phyloP scores from a whole-genome alignment of 805 yeast species.

The Nakazawaea ernobii region DNA sequence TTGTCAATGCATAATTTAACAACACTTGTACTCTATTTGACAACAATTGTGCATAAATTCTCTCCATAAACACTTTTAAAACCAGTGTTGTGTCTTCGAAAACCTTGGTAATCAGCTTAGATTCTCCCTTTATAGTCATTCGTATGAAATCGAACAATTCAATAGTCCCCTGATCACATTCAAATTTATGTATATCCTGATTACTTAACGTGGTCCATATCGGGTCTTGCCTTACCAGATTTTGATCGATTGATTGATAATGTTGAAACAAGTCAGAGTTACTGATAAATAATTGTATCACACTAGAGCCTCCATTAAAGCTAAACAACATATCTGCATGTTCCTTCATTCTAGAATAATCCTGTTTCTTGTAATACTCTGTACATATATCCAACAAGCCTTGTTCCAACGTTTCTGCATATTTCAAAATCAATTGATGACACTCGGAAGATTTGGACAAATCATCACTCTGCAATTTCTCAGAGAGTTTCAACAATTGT shows the following conservation, averaged over 20 bases:
- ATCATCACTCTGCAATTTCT: constrained; percentile 54
- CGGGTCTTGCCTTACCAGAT: constrained; percentile 34
- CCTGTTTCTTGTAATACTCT: constrained; percentile 63
- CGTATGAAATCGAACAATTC: constrained; percentile 49
- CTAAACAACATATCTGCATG: constrained; percentile 69
- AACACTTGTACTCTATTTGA: constrained; percentile 51
- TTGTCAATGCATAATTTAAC: constrained; percentile 55
- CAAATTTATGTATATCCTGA: constrained; percentile 44
- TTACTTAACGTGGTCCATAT: constrained; percentile 58
- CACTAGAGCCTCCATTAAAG: constrained; percentile 81
- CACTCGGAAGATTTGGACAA: constrained; percentile 34
- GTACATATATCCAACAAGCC: constrained; percentile 65
- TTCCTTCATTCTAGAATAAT: constrained; percentile 67
- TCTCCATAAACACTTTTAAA: constrained; percentile 61
- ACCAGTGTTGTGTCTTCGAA: constrained; percentile 67
- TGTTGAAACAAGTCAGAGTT: constrained; percentile 67
- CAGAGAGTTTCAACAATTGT: constrained; percentile 58
- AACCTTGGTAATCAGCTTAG: constrained; percentile 65
- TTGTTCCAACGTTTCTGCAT: constrained; percentile 73
- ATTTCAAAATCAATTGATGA: constrained; percentile 50
- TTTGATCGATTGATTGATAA: constrained; percentile 31
- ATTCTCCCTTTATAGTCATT: constrained; percentile 62
- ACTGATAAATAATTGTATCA: constrained; percentile 74
- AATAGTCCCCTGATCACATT: constrained; percentile 48
- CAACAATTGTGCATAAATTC: constrained; percentile 71